phyloP scores from a whole-genome alignment of 129 eudicot species.

The Sambucus nigra region DNA sequence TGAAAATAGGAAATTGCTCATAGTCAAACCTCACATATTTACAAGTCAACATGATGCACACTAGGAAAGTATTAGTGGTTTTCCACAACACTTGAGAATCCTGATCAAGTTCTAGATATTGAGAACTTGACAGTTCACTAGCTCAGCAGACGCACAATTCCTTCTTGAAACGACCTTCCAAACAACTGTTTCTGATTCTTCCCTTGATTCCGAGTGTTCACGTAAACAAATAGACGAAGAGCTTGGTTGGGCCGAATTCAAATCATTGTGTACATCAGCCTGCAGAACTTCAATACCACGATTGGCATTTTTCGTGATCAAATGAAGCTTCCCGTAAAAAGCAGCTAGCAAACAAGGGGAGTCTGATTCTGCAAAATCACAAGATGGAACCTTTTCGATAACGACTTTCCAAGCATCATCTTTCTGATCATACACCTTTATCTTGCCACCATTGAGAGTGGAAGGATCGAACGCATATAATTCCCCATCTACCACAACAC shows the following conservation, averaged over 20 bases:
- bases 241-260: background rate
- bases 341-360: slow-evolving; percentile 3
- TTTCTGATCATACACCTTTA: slow-evolving; percentile 1
- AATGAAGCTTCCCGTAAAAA: slow-evolving; percentile 2
- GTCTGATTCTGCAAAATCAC: background rate
- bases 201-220: background rate
- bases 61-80: too few relatives aligned
- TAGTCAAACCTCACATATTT: too few relatives aligned
- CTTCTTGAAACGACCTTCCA: slow-evolving; percentile 1
- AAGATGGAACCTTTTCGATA: background rate
- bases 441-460: background rate
- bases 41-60: too few relatives aligned
- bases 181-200: background rate
- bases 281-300: background rate
- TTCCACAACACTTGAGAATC: too few relatives aligned
- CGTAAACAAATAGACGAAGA: background rate
- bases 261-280: background rate
- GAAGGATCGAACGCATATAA: slow-evolving; percentile 2
- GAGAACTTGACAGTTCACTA: background rate
- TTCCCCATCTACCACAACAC: background rate
- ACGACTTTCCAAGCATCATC: slow-evolving; percentile 3
- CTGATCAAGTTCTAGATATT: background rate
- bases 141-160: background rate
- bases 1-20: too few relatives aligned
- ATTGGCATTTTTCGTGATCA: background rate